Conservation (phyloP, 2,329 filamentous ascomycete genomes). For the Gliomastix tumulicola region DNA sequence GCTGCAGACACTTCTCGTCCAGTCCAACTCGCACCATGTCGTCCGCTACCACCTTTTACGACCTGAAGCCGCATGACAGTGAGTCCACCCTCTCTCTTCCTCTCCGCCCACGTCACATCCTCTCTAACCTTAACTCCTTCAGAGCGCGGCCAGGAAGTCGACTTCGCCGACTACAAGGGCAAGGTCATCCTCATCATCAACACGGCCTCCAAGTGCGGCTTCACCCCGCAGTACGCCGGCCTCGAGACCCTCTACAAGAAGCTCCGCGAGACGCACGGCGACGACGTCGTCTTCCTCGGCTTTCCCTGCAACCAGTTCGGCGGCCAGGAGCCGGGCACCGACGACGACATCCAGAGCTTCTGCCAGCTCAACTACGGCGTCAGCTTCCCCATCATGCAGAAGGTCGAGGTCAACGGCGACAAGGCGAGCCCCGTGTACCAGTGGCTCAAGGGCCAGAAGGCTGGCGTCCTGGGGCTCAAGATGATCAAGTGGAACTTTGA, state of each 20-base stretch:
- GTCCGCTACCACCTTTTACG: conserved; percentile 56
- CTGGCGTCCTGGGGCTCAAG: conserved; percentile 83
- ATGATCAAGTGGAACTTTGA: conserved; percentile 99
- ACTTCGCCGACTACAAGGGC: conserved; percentile 67
- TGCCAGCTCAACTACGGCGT: conserved; percentile 93
- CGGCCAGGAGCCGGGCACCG: conserved; percentile 75
- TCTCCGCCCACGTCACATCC: too few relatives aligned
- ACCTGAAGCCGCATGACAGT: conserved; percentile 81
- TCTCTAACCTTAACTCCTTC: too few relatives aligned
- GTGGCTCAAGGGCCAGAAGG: conserved; percentile 67
- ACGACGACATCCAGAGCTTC: conserved; percentile 75
- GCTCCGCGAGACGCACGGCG: conserved; percentile 59
- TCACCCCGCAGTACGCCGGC: conserved; percentile 89
- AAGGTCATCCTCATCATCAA: conserved; percentile 97
- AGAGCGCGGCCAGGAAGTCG: conserved; percentile 59
- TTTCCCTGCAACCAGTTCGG: conserved; percentile 99
- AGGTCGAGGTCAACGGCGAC: conserved; percentile 90
- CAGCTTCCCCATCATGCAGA: conserved; percentile 82
- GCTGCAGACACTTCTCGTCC: too few relatives aligned
- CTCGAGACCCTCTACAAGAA: conserved; percentile 87
- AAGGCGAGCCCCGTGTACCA: conserved; percentile 71
- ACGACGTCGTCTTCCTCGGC: conserved; percentile 81
- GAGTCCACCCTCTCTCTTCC: conserved; percentile 28
- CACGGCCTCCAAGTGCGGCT: conserved; percentile 97
- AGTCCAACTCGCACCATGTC: conserved; percentile 20